Evolutionary conservation across 345 rosid species (phyloP), one percentile per base, ranked within the genome.

Genomic region (Gossypium turneri): DNA sequence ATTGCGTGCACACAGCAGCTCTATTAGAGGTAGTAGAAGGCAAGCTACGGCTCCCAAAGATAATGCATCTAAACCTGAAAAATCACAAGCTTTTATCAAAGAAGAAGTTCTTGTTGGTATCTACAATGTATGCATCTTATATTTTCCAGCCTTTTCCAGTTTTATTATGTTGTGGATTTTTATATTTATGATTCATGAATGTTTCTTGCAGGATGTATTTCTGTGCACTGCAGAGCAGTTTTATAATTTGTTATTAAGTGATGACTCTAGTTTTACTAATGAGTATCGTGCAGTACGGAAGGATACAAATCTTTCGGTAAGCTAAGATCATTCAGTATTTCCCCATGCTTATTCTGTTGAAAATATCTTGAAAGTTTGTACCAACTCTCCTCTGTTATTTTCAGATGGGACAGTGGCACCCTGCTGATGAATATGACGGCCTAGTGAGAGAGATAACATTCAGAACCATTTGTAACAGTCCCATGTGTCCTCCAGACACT

Each of bases 401-500:
- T 67, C 85, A 95, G 99, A 88, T 95, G 34, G 97, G 92, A 81
- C 92, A 89, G 63, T 95, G 99, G 99, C 98, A 91, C 80, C 78
- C 84, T 73, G 91, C 97, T 22, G 94, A 88, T 56, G 97, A 95
- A 82, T 95, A 93, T 85, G 92, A 95, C 69, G 99, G 98, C 78
- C 94, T 93, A 90, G 98, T 95, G 55, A 89, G 98, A 80, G 98
- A 95, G 83, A 87, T 93, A 68, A 95, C 89, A 73, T 91, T 88
- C 81, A 88, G 98, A 85, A 80, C 92, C 52, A 77, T 83, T 29
- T 95, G 99, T 78, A 87, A 81, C 82, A 95, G 90, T 85, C 99
- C 99, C 38, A 91, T 95, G 98, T 93, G 99, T 81, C 98, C 99
- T 22, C 98, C 97, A 51, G 98, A 95, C 86, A 93, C 97, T 72